Evolutionary conservation across 1,284 basidiomycete genomes (phyloP).

Genomic region (Grifola frondosa): DNA sequence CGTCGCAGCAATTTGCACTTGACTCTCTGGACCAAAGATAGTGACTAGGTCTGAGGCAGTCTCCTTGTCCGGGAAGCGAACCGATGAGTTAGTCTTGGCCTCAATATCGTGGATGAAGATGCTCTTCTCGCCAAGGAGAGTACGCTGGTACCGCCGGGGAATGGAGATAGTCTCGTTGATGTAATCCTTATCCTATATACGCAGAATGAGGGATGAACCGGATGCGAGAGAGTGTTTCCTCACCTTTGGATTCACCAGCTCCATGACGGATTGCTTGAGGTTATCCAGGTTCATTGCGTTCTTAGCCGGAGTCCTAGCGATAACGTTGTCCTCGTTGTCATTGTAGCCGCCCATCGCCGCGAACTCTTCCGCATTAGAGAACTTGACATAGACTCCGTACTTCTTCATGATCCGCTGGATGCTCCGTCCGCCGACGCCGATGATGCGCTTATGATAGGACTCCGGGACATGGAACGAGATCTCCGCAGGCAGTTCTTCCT

Average conservation of each 20-base stretch:
- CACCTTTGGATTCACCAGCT: slow-evolving; percentile 94
- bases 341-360: slow-evolving; percentile 92
- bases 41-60: slow-evolving; percentile 88
- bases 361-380: slow-evolving; percentile 98
- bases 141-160: slow-evolving; percentile 93
- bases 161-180: slow-evolving; percentile 92
- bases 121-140: slow-evolving; percentile 91
- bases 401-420: slow-evolving; percentile 99
- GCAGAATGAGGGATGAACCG: slow-evolving; percentile 8
- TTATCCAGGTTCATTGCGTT: slow-evolving; percentile 96
- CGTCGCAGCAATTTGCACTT: slow-evolving; percentile 94
- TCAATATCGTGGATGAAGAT: slow-evolving; percentile 98
- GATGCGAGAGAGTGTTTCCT: slow-evolving; percentile 13
- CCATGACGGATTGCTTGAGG: slow-evolving; percentile 96
- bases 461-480: slow-evolving; percentile 99
- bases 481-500: slow-evolving; percentile 98
- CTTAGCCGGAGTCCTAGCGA: slow-evolving; percentile 96
- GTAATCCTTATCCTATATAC: slow-evolving; percentile 90
- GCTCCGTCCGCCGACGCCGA: slow-evolving; percentile 97
- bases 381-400: slow-evolving; percentile 99
- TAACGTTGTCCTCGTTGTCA: slow-evolving; percentile 98
- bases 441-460: slow-evolving; percentile 98
- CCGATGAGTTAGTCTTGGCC: slow-evolving; percentile 90
- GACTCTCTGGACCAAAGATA: slow-evolving; percentile 95
- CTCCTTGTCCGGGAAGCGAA: slow-evolving; percentile 96